Evolutionary conservation across 208 protist genomes (phyloP).

Genomic region (Crithidia expoeki): DNA sequence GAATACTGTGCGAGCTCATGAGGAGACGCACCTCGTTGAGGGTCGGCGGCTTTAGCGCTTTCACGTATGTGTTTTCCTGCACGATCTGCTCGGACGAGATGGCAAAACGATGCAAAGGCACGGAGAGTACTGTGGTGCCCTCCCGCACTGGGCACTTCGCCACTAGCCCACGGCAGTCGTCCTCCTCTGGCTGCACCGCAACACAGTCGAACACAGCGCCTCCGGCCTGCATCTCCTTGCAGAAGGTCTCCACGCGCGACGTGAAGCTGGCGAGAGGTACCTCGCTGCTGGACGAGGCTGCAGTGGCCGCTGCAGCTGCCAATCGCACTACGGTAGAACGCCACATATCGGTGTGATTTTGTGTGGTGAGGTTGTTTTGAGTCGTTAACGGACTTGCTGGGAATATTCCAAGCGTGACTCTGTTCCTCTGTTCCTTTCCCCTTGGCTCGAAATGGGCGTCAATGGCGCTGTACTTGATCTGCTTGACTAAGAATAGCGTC

Average conservation of each 20-base stretch:
- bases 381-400: no score
- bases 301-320: conserved; percentile 10
- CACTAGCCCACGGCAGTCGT: conserved; percentile 57
- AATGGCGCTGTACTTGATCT: no score
- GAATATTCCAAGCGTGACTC: no score
- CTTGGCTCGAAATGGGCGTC: no score
- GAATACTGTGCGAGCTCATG: conserved; percentile 61
- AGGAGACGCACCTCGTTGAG: conserved; percentile 54
- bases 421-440: no score
- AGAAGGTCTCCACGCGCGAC: conserved; percentile 32
- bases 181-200: conserved; percentile 38
- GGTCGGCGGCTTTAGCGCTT: conserved; percentile 40
- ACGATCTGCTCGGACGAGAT: conserved; percentile 53
- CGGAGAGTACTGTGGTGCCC: conserved; percentile 66
- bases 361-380: not conserved
- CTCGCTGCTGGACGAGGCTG: not conserved
- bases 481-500: no score
- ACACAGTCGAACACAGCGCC: conserved; percentile 57
- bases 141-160: conserved; percentile 50
- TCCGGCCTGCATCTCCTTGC: conserved; percentile 19
- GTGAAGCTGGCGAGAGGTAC: conserved; percentile 19
- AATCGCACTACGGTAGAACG: conserved; percentile 15
- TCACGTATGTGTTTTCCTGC: conserved; percentile 30
- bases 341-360: conserved; percentile 15
- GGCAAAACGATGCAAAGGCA: conserved; percentile 48